phyloP scores from a whole-genome alignment of 2,329 filamentous ascomycete genomes.

The Penicillium aurantiogriseum region DNA sequence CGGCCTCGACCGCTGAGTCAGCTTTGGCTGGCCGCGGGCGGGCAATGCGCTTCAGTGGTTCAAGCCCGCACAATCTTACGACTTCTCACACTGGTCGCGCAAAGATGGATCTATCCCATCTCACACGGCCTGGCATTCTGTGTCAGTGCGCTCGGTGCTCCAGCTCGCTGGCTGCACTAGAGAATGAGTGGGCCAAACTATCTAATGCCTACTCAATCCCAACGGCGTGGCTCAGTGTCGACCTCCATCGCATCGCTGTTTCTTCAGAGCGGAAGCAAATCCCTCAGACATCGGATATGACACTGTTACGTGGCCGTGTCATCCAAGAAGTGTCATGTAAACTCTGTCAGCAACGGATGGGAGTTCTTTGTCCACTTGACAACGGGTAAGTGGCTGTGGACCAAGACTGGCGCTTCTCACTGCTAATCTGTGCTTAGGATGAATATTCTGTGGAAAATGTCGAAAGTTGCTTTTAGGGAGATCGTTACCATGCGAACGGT shows the following conservation, averaged over 20 bases:
- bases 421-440: constrained; percentile 23
- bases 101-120: constrained; percentile 37
- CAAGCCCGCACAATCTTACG: constrained; percentile 23
- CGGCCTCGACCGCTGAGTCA: constrained; percentile 31
- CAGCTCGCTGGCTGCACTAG: constrained; percentile 42
- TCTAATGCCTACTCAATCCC: constrained; percentile 39
- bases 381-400: constrained; percentile 33
- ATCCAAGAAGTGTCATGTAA: constrained; percentile 40
- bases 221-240: constrained; percentile 39
- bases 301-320: constrained; percentile 35
- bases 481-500: constrained; percentile 42
- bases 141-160: constrained; percentile 40
- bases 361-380: constrained; percentile 35
- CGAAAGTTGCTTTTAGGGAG: constrained; percentile 40
- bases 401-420: background rate
- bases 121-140: constrained; percentile 39
- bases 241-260: constrained; percentile 38
- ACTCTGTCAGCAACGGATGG: constrained; percentile 40
- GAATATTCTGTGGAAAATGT: constrained; percentile 42
- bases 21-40: constrained; percentile 11
- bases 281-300: constrained; percentile 38
- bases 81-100: constrained; percentile 7
- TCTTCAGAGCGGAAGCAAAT: constrained; percentile 39
- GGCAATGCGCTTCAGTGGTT: background rate
- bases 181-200: constrained; percentile 44